Conservation (phyloP, 169 alveolate genomes). For the Babesia ovis region DNA sequence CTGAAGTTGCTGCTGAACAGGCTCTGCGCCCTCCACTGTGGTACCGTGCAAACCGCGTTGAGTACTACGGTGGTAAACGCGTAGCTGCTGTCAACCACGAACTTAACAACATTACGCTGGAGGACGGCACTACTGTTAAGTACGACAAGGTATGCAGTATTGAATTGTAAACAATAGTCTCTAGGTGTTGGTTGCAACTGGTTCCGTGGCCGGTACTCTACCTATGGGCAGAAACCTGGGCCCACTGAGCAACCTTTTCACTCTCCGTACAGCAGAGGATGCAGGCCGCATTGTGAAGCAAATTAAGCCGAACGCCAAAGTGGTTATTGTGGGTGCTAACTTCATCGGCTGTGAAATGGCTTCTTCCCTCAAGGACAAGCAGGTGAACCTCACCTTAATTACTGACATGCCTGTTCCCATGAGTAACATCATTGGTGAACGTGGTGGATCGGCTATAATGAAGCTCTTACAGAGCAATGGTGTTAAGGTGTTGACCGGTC, state of each 20-base stretch:
- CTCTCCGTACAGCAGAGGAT: slow-evolving; percentile 71
- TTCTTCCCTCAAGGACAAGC: slow-evolving; percentile 68
- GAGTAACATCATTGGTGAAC: slow-evolving; percentile 62
- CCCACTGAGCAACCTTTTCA: slow-evolving; percentile 59
- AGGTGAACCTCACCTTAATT: slow-evolving; percentile 71
- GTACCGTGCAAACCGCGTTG: slow-evolving; percentile 64
- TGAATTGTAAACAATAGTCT: background rate
- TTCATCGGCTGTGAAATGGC: slow-evolving; percentile 79
- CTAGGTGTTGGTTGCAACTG: slow-evolving; percentile 73
- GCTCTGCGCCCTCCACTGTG: slow-evolving; percentile 68
- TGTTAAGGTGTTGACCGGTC: slow-evolving; percentile 56
- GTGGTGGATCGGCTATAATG: slow-evolving; percentile 64
- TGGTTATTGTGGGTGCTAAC: slow-evolving; percentile 76
- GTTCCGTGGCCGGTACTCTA: slow-evolving; percentile 61
- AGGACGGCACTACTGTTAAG: slow-evolving; percentile 70
- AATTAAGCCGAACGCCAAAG: slow-evolving; percentile 67
- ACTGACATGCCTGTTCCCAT: slow-evolving; percentile 70
- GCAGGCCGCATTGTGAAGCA: slow-evolving; percentile 30
- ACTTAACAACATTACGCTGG: slow-evolving; percentile 60
- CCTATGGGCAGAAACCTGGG: slow-evolving; percentile 30
- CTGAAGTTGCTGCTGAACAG: slow-evolving; percentile 62
- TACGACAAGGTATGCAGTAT: slow-evolving; percentile 60
- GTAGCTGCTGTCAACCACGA: slow-evolving; percentile 64
- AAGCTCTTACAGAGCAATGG: slow-evolving; percentile 67
- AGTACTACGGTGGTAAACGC: slow-evolving; percentile 49